Base-by-base conservation (phyloP, 2,329 filamentous ascomycete genomes). In the Colletotrichum eremochloae region DNA sequence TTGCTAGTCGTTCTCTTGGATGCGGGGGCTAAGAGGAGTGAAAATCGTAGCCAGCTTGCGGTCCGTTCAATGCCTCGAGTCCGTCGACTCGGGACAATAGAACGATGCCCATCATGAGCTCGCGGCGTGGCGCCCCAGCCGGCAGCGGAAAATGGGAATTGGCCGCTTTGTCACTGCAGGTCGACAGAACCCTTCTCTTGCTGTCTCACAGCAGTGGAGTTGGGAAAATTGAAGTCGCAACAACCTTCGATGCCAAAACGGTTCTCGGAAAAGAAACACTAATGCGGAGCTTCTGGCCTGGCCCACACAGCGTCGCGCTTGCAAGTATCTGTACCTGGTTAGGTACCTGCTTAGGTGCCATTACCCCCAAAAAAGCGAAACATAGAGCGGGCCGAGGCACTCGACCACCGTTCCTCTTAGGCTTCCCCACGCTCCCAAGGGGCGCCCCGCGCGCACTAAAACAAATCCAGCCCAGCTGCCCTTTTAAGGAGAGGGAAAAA, bases 201-300 rank as follows among this genome's bases (percentile, higher is more conserved):
- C 11, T 9, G 38, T 9, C 20, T 46, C n/a, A 46, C 44, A n/a
- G 44, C 20, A n/a, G 7, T n/a, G 24, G 24, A 24, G 24, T 24
- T 46, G 20, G 18, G 3, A 46, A n/a, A n/a, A 11, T 24, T 38
- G 38, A 44, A 60, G 29, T 62, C 29, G 58, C 29, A 50, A 36
- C 8, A 62, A 24, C 33, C 33, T 24, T 56, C 2, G 1, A 8
- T 15, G 18, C 9, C 24, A 40, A 56, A 24, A n/a, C 20, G 46
- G 9, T 57, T 40, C 12, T 5, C n/a, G 9, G 33, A 40, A 61
- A 60, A 40, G 15, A 56, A 63, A 36, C 33, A 38, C 50, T 18
- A 24, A 15, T 24, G 50, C 63, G 62, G 46, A 44, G 36, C 44
- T 29, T 7, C 63, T 24, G 38, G 62, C 50, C 24, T 38, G 50